These are phyloP conservation scores for Boletellus ananiceps DNA, from an alignment of 768 basidiomycete species.

Conservation along the genomic window DNA sequence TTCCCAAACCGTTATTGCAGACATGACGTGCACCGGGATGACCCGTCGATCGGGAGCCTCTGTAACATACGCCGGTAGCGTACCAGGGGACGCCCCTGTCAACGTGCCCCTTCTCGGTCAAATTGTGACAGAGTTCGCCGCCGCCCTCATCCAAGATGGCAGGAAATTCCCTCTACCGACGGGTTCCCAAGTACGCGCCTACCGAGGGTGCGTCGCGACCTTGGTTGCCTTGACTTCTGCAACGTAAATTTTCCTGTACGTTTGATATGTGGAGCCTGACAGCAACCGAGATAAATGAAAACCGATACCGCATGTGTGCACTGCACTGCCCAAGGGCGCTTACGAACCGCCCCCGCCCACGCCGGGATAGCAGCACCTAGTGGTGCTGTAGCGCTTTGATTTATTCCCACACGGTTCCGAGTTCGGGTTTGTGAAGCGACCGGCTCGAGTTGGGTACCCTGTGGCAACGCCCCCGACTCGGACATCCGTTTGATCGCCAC, in stretches of 20 bases:
- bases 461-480: neutral
- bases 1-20: conserved; percentile 12
- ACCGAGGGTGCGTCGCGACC: neutral
- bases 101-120: neutral
- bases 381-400: too few relatives aligned
- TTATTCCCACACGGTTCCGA: conserved; percentile 10
- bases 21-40: neutral
- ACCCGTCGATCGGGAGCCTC: too few relatives aligned
- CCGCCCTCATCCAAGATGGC: neutral
- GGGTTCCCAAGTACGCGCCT: neutral
- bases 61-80: neutral
- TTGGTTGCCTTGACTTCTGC: conserved; percentile 12
- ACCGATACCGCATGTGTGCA: neutral
- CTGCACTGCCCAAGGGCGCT: conserved; percentile 6
- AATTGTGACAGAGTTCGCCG: neutral
- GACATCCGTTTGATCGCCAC: neutral
- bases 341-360: conserved; percentile 1
- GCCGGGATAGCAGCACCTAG: too few relatives aligned
- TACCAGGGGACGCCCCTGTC: neutral
- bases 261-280: conserved; percentile 1
- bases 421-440: neutral
- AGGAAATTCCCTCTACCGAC: neutral
- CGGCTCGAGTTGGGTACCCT: neutral
- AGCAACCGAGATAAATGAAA: conserved; percentile 8
- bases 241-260: conserved; percentile 6